Conservation (phyloP, 2,329 filamentous ascomycete species). For the Alternaria infectoria region DNA sequence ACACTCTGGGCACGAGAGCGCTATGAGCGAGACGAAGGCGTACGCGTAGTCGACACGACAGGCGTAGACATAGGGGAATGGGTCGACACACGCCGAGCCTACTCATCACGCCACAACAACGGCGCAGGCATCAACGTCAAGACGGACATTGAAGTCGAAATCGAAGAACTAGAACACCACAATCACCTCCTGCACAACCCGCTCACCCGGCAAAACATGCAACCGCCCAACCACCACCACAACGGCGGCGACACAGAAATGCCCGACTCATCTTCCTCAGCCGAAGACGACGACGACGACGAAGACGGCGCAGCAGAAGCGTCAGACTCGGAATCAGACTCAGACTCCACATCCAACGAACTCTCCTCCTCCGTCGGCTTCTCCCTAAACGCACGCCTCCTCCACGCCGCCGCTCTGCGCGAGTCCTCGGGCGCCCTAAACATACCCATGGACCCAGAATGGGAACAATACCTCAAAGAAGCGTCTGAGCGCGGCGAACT, state of each 20-base stretch:
- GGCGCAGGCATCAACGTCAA: slow-evolving; percentile 48
- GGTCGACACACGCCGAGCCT: slow-evolving; percentile 50
- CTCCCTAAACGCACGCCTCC: slow-evolving; percentile 66
- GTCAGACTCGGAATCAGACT: not conserved
- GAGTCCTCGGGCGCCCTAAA: slow-evolving; percentile 60
- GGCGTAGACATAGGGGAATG: slow-evolving; percentile 71
- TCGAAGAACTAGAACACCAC: slow-evolving; percentile 34
- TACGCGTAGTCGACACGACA: slow-evolving; percentile 73
- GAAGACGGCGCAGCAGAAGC: not conserved
- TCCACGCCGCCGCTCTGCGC: slow-evolving; percentile 67
- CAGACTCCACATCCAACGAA: slow-evolving; percentile 4
- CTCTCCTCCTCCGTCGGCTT: slow-evolving; percentile 63
- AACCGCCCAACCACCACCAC: not conserved
- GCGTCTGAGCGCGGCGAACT: slow-evolving; percentile 66
- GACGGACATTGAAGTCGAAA: slow-evolving; percentile 51
- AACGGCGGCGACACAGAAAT: slow-evolving; percentile 14
- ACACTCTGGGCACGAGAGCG: slow-evolving; percentile 83
- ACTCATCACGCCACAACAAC: not conserved
- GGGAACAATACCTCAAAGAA: slow-evolving; percentile 77
- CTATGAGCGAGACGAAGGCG: slow-evolving; percentile 76
- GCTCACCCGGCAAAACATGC: not conserved
- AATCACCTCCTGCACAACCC: not conserved
- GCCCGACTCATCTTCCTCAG: slow-evolving; percentile 7
- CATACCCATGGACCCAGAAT: slow-evolving; percentile 70
- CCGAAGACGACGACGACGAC: slow-evolving; percentile 2